Base-by-base conservation (phyloP, 225 moss, liverwort and hornwort genomes). In the Bryoerythrophyllum caledonicum region DNA sequence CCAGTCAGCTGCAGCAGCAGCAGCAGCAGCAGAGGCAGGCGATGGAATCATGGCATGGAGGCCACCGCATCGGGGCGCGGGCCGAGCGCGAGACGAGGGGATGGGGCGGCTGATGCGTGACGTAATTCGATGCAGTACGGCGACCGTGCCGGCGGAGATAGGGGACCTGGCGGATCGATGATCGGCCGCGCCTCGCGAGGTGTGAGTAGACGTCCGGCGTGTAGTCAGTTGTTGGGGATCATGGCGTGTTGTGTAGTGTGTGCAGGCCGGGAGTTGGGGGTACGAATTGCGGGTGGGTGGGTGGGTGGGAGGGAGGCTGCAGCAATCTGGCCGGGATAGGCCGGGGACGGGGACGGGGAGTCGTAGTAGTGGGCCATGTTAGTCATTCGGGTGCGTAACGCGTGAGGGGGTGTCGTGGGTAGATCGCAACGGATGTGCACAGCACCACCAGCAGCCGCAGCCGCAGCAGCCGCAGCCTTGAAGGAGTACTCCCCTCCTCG, bases 391-490 rank as follows among this genome's bases (percentile, higher is more conserved):
- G 85, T 76, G 85, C 79, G 85, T 85, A 79, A 85, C 85, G 85
- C 82, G 78, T 82, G 85, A 82, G 81, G 63, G 64, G 81, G 78
- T 82, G 82, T 76, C 85, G 78, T 85, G 78, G 75, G 78, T 82
- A 85, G 84, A 81, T 85, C 75, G 84, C 84, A 84, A 84, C 84
- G 81, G 84, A 85, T 81, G 84, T 85, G 81, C 74, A 65, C 57
- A 49, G 48, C 48, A 17, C 9, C 38, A 9, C 38, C 38, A 38
- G 9, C 38, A 38, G 38, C 38, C 38, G 46, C 46, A 46, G 46
- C 46, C 15, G 46, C 46, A 46, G 48, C 48, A 49, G 48, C 17
- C 48, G 19, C 44, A 15, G 44, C 15, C 44, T 14, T 12, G 44
- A 44, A 44, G 44, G 44, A n/a, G 66, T 40, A 28, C 27, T 40